Conservation (phyloP, 345 rosid species). For the Hibiscus syriacus region DNA sequence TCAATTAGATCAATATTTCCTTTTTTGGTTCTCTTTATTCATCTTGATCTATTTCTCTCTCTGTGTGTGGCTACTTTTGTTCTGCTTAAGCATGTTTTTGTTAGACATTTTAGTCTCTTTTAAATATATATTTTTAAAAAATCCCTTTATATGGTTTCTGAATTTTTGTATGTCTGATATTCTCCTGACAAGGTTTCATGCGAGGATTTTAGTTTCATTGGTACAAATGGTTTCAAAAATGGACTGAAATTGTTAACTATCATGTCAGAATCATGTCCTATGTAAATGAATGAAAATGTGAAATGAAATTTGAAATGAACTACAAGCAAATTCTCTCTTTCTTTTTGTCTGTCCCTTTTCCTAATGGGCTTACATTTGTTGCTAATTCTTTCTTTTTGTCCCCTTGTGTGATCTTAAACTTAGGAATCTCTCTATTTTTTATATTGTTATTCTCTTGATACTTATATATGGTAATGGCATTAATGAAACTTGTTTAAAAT, state of each 20-base stretch:
- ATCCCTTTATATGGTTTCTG: not conserved
- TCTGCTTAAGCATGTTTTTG: not conserved
- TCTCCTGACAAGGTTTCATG: not conserved
- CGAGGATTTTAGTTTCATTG: not conserved
- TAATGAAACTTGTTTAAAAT: too few relatives aligned
- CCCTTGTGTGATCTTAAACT: not conserved
- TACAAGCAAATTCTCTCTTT: too few relatives aligned
- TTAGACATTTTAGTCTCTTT: not conserved
- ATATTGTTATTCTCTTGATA: too few relatives aligned
- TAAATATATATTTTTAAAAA: not conserved
- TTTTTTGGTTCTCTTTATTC: not conserved
- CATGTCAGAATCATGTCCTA: not conserved
- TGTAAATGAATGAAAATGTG: not conserved
- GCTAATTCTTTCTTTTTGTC: not conserved
- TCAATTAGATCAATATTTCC: not conserved
- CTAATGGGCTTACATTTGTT: not conserved
- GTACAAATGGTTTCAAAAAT: not conserved
- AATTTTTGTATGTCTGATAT: not conserved
- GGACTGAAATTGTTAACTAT: not conserved
- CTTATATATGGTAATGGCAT: too few relatives aligned
- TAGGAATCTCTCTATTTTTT: too few relatives aligned
- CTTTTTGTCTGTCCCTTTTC: not conserved
- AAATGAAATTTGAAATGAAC: not conserved
- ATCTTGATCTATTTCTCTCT: not conserved
- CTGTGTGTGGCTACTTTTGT: not conserved